phyloP scores from a whole-genome alignment of 768 basidiomycete genomes.

The Glaciozyma antarctica region DNA sequence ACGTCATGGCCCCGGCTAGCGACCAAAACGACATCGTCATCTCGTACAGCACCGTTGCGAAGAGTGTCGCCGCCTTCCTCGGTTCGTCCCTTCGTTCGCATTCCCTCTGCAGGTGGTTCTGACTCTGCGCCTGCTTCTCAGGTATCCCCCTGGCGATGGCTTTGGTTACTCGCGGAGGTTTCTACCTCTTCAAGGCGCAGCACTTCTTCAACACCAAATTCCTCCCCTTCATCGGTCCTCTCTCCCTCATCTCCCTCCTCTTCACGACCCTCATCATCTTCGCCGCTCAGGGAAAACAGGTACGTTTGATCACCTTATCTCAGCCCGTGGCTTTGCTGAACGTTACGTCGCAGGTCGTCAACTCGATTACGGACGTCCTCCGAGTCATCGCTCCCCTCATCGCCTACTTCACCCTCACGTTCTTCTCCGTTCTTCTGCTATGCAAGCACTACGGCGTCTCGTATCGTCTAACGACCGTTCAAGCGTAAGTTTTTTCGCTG shows the following conservation, averaged over 20 bases:
- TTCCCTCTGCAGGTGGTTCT: not conserved
- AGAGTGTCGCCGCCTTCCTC: slow-evolving; percentile 62
- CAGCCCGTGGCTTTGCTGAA: slow-evolving; percentile 44
- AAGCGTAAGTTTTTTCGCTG: not conserved
- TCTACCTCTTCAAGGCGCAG: slow-evolving; percentile 45
- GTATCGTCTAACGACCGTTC: slow-evolving; percentile 2
- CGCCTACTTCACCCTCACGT: slow-evolving; percentile 66
- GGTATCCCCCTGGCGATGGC: slow-evolving; percentile 70
- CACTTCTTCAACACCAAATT: slow-evolving; percentile 46
- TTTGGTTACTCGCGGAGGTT: slow-evolving; percentile 54
- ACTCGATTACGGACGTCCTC: slow-evolving; percentile 48
- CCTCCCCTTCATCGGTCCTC: slow-evolving; percentile 56
- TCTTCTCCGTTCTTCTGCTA: slow-evolving; percentile 34
- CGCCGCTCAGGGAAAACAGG: slow-evolving; percentile 50
- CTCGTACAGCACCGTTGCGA: slow-evolving; percentile 49
- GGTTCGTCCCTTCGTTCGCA: slow-evolving; percentile 36
- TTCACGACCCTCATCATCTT: slow-evolving; percentile 74
- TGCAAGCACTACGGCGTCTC: slow-evolving; percentile 4
- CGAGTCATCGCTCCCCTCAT: slow-evolving; percentile 61
- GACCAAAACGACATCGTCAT: slow-evolving; percentile 45
- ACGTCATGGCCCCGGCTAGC: slow-evolving; percentile 47
- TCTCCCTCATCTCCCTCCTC: slow-evolving; percentile 64
- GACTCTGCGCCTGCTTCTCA: slow-evolving; percentile 48
- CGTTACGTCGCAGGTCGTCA: slow-evolving; percentile 37
- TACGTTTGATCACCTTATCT: not conserved